phyloP scores from a whole-genome alignment of 495 filamentous ascomycete species.

The Xylaria longipes region DNA sequence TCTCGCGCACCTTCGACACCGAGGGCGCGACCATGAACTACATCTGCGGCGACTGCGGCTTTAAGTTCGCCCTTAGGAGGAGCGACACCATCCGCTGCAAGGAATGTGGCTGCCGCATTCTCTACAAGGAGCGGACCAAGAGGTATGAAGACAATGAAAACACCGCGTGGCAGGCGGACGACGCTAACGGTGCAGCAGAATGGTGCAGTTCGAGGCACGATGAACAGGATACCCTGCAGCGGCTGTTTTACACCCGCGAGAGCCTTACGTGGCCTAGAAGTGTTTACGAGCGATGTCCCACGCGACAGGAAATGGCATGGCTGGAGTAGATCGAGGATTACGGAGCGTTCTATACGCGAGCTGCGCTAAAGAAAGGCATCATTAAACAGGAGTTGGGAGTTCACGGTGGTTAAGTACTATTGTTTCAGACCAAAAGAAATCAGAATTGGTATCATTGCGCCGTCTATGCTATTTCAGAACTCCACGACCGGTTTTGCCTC shows the following conservation, averaged over 20 bases:
- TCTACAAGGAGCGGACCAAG: constrained; percentile 98
- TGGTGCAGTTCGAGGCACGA: constrained; percentile 98
- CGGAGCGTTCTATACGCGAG: background rate
- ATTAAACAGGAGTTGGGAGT: constrained; percentile 16
- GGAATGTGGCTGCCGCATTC: constrained; percentile 92
- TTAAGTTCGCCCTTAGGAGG: constrained; percentile 78
- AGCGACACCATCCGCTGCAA: constrained; percentile 92
- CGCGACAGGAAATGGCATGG: background rate
- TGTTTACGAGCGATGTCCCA: constrained; percentile 2
- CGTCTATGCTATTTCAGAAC: constrained; percentile 27
- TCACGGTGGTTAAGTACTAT: constrained; percentile 6
- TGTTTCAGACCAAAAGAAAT: constrained; percentile 27
- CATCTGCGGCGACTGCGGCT: constrained; percentile 91
- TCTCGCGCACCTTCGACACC: constrained; percentile 40
- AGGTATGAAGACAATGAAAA: constrained; percentile 63
- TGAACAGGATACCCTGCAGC: constrained; percentile 41
- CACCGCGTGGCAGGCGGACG: background rate
- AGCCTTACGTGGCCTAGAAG: background rate
- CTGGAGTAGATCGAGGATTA: constrained; percentile 5
- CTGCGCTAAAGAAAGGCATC: constrained; percentile 4
- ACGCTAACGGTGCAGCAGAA: constrained; percentile 50
- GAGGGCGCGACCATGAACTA: constrained; percentile 69
- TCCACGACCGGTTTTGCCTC: constrained; percentile 12
- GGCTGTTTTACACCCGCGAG: background rate
- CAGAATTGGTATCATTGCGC: constrained; percentile 53